A percentile compares a stretch with the other conserved stretches of the same genome.
These are phyloP conservation scores for Astrocystis sublimbata DNA, from an alignment of 495 filamentous ascomycete species.

Conservation along the genomic window DNA sequence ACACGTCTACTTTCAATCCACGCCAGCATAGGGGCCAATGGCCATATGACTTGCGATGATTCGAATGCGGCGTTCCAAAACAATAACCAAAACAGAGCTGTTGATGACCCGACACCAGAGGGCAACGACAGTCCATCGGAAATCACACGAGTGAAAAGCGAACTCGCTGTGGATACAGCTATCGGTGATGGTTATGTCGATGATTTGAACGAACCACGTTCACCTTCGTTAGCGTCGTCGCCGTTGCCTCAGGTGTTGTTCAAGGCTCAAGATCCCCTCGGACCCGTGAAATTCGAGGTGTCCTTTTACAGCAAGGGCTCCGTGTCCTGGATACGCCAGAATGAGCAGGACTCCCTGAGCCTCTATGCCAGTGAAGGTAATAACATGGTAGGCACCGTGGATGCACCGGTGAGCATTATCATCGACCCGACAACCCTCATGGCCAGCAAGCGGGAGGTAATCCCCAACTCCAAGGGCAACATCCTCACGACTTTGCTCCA, in stretches of 20 bases:
- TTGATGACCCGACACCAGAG: not conserved
- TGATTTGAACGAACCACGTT: no score
- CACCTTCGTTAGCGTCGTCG: no score
- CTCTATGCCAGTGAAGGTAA: constrained; percentile 21
- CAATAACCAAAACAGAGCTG: not conserved
- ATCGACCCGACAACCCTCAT: constrained; percentile 23
- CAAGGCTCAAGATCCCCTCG: not conserved
- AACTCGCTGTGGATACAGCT: not conserved
- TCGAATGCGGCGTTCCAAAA: not conserved
- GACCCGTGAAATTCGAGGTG: constrained; percentile 23
- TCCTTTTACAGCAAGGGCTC: constrained; percentile 18
- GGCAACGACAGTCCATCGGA: not conserved
- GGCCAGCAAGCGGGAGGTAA: constrained; percentile 15
- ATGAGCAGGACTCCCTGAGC: constrained; percentile 12
- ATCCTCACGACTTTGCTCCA: constrained; percentile 9
- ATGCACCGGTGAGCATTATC: constrained; percentile 6
- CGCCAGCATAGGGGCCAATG: not conserved
- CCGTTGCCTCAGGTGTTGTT: not conserved
- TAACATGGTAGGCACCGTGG: constrained; percentile 14
- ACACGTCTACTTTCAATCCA: not conserved
- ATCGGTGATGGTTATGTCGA: not conserved
- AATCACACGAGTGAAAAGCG: not conserved
- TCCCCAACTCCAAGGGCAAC: constrained; percentile 19
- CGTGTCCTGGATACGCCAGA: constrained; percentile 21
- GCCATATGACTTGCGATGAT: not conserved